phyloP scores from a whole-genome alignment of 164 flowering plant genomes.

The Kalanchoe fedtschenkoi region DNA sequence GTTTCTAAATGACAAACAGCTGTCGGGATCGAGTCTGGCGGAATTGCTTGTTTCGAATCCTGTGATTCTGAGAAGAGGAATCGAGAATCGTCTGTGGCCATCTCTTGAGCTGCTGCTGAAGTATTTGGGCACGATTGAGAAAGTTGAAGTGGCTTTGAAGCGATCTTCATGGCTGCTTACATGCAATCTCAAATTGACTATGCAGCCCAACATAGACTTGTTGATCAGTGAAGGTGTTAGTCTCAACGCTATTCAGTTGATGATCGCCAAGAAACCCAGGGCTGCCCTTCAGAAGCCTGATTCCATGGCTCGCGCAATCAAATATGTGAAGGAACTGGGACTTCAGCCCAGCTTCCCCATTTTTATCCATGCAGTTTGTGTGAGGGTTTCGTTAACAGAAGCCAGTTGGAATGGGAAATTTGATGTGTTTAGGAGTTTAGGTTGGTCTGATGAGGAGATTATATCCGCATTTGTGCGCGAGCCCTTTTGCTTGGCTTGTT shows the following conservation, averaged over 20 bases:
- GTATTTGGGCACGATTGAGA: constrained; percentile 1
- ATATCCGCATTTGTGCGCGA: constrained; percentile 4
- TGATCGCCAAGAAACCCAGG: neutral
- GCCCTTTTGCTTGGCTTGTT: constrained; percentile 8
- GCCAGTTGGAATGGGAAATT: constrained; percentile 14
- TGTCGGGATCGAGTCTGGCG: neutral
- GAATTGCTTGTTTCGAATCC: constrained; percentile 4
- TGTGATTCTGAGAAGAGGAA: neutral
- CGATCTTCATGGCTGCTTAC: constrained; percentile 1
- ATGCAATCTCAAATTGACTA: neutral
- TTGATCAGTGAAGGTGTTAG: constrained; percentile 9
- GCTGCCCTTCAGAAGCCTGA: neutral
- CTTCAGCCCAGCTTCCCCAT: neutral
- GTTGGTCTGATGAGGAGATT: constrained; percentile 15
- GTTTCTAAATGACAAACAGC: constrained; percentile 4
- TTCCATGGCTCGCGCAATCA: neutral
- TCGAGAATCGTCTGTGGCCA: constrained; percentile 1
- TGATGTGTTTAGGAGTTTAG: constrained; percentile 14
- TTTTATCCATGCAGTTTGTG: constrained; percentile 8
- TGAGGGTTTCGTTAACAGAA: constrained; percentile 6
- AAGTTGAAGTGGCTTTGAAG: constrained; percentile 4
- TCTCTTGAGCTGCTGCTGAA: neutral
- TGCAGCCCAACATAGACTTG: neutral
- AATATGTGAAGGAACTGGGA: constrained; percentile 6
- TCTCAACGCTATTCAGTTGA: neutral